Base-by-base conservation (phyloP, 2,329 filamentous ascomycete species). In the Colletotrichum abscissum region DNA sequence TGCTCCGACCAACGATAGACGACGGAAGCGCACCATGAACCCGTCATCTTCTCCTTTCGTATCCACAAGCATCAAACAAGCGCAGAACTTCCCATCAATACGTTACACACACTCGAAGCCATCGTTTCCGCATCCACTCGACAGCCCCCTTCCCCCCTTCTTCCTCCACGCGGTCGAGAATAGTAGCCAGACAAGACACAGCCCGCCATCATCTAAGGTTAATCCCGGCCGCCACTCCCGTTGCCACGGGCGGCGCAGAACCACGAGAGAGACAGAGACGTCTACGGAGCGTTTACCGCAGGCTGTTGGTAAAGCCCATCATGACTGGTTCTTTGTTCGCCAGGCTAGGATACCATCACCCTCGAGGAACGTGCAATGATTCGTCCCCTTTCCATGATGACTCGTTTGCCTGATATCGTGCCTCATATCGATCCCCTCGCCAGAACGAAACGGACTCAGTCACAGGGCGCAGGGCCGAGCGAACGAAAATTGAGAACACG, bases 171-270 rank as follows among this genome's bases (percentile, higher is more conserved):
- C 55, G 62, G 62, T 66, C 56, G 14, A 66, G 67, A 66, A 71
- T 52, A 66, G 60, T 59, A 28, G 28, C 42, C 42, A 46, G 24
- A 67, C 52, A 56, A 26, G 24, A 67, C 38, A 26, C n/a, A 42
- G 28, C n/a, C 33, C 11, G 59, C 38, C 67, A 57, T 26, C 58
- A 52, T 65, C 56, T 54, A 71, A 71, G 67, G 46, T 62, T 73
- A 49, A 56, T 71, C 46, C 71, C 67, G 62, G 38, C 60, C 62
- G 62, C 67, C 71, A 73, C 71, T 71, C 35, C 71, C 67, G 71
- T 26, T 58, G n/a, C 26, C 16, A 55, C 30, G 30, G 14, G 57
- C 19, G 46, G 46, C 24, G 33, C 64, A 59, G 55, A 7, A 16
- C 12, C 38, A 19, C 9, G 28, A 60, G 38, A 42, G 38, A 16